A percentile compares a stretch with the other conserved stretches of the same genome.
These are phyloP conservation scores for Annulohypoxylon maeteangense DNA, from an alignment of 495 filamentous ascomycete species.

Conservation along the genomic window DNA sequence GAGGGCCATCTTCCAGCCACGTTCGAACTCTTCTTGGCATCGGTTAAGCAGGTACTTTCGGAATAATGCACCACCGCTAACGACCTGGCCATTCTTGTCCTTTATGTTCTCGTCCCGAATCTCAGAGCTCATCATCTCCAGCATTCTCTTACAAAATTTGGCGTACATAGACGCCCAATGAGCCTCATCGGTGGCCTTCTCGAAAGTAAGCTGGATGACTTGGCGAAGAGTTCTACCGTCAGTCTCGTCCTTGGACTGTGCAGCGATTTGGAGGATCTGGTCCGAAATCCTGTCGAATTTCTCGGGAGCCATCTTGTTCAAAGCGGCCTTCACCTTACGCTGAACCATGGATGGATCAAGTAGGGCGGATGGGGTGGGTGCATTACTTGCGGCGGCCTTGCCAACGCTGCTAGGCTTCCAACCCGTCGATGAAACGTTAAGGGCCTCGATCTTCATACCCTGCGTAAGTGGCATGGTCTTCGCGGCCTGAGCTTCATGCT, in stretches of 20 bases:
- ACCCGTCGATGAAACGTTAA: constrained; percentile 73
- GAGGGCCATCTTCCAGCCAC: constrained; percentile 93
- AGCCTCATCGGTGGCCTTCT: constrained; percentile 98
- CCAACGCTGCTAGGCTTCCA: constrained; percentile 90
- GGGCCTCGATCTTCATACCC: constrained; percentile 80
- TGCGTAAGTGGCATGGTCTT: constrained; percentile 91
- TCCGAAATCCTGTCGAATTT: constrained; percentile 97
- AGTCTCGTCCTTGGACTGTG: constrained; percentile 92
- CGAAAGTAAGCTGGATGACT: constrained; percentile 98
- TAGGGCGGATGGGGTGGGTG: constrained; percentile 61
- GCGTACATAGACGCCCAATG: constrained; percentile 99
- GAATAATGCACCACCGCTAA: constrained; percentile 93
- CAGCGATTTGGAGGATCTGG: constrained; percentile 91
- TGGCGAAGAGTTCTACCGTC: constrained; percentile 96
- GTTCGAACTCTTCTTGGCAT: constrained; percentile 99
- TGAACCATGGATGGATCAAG: constrained; percentile 94
- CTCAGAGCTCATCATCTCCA: constrained; percentile 92
- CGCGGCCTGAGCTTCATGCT: constrained; percentile 71
- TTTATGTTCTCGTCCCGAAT: constrained; percentile 94
- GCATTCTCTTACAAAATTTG: constrained; percentile 97
- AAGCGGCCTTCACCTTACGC: constrained; percentile 95
- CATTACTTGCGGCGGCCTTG: constrained; percentile 47
- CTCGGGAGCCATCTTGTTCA: constrained; percentile 99
- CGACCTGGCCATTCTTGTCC: constrained; percentile 85
- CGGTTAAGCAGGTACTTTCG: constrained; percentile 98